These are phyloP conservation scores for Mortierella sp. DNA, from an alignment of 371 early-diverging fungal species.

Conservation along the genomic window DNA sequence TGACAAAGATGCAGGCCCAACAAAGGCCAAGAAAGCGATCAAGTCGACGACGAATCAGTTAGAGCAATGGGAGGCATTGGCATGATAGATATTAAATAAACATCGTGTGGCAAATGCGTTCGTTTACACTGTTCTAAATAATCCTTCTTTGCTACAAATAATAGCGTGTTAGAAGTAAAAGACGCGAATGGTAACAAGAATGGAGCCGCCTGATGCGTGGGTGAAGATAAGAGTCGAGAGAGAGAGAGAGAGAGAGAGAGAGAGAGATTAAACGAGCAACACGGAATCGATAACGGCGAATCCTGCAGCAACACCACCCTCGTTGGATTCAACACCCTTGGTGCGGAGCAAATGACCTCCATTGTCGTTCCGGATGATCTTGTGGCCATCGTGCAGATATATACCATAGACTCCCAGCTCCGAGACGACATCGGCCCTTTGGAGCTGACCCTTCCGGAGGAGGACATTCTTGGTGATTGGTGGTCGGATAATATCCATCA, in stretches of 20 bases:
- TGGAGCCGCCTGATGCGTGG: not conserved
- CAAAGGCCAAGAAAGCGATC: too few relatives aligned
- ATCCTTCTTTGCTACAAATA: too few relatives aligned
- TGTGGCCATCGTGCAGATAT: slow-evolving; percentile 79
- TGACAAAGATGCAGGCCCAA: too few relatives aligned
- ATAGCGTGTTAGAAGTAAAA: too few relatives aligned
- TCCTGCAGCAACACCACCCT: slow-evolving; percentile 99
- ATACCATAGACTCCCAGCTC: slow-evolving; percentile 96
- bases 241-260: not conserved
- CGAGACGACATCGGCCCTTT: slow-evolving; percentile 84
- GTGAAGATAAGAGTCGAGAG: not conserved
- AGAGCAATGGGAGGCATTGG: too few relatives aligned
- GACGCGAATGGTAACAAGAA: not conserved
- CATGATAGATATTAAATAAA: too few relatives aligned
- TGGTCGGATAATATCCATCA: slow-evolving; percentile 91
- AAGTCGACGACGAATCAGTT: too few relatives aligned
- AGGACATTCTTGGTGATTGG: slow-evolving; percentile 83
- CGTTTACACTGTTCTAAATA: too few relatives aligned
- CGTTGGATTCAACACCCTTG: slow-evolving; percentile 85
- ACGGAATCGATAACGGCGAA: slow-evolving; percentile 97
- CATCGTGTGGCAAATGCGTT: too few relatives aligned
- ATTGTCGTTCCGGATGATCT: slow-evolving; percentile 79
- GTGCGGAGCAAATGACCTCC: slow-evolving; percentile 96
- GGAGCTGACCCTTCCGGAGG: slow-evolving; percentile 83
- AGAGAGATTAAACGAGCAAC: slow-evolving; percentile 65